Base-by-base conservation (phyloP, 2,329 filamentous ascomycete genomes). In the Pseudocercospora vitis region DNA sequence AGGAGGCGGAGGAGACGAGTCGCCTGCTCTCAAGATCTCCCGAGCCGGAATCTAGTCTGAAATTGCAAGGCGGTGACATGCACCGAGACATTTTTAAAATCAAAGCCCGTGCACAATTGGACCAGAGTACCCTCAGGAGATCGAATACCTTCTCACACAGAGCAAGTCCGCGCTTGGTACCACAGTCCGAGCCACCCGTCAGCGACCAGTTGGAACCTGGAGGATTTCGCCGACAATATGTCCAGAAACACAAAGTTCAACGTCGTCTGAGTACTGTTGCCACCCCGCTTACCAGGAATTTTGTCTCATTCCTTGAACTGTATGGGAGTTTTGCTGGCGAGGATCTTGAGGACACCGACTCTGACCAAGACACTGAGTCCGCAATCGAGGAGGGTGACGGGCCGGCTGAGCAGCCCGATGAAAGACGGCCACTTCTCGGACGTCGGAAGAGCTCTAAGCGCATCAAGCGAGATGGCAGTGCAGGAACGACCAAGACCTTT, bases 291-390 rank as follows among this genome's bases (percentile, higher is more conserved):
- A 85, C 86, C 1, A 76, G 77, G 55, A 87, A 84, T 65, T 91
- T 91, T 66, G 81, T 89, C 59, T 86, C 88, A 51, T 91, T 90
- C 59, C 74, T 91, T 18, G 85, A 88, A 55, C 74, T 91, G 0
- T 91, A 91, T 65, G 87, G 87, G 1, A 83, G 81, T 61, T 91
- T 91, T 68, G 87, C 87, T 2, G 87, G 87, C 47, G 87, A 91
- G 68, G 85, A 90, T 55, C 70, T 82, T 16, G 75, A 74, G 29
- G 79, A 82, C 51, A 76, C 77, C 0, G 79, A 81, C 24, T 63
- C 57, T 23, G 57, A 60, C 33, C 31, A 49, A 7, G 83, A 86
- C 33, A 74, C 80, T 21, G 71, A 75, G 18, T 77, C 80, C 14
- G 76, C 77, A 7, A 77, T 79, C 2, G 78, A 78, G 18, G 77